phyloP scores from a whole-genome alignment of 2,329 filamentous ascomycete species.

The Exophiala sp. region DNA sequence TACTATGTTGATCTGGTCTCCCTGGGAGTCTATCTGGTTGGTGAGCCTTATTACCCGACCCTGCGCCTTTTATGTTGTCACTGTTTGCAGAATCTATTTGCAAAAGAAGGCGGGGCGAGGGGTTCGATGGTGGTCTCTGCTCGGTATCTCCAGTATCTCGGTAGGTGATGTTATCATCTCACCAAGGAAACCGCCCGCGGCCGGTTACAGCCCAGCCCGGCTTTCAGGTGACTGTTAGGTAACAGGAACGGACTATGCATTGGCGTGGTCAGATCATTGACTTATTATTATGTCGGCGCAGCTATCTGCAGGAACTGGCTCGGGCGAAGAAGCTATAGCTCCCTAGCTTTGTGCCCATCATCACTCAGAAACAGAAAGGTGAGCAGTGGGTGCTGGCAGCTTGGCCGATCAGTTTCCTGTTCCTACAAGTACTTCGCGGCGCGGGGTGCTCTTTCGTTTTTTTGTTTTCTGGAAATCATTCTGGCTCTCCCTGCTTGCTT shows the following conservation, averaged over 20 bases:
- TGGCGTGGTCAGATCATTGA: neutral
- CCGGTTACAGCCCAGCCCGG: neutral
- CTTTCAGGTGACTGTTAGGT: neutral
- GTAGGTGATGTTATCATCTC: neutral
- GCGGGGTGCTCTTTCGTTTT: neutral
- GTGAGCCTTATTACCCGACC: neutral
- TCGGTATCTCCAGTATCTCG: neutral
- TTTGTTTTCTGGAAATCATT: neutral
- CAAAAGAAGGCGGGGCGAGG: conserved; percentile 3
- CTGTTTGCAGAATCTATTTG: conserved; percentile 11
- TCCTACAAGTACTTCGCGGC: conserved; percentile 3
- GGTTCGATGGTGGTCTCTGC: neutral
- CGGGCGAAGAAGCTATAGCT: neutral
- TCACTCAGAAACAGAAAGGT: conserved; percentile 9
- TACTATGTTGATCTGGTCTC: neutral
- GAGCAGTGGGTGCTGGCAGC: conserved; percentile 1
- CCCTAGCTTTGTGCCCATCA: neutral
- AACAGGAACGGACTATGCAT: neutral
- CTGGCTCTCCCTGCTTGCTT: neutral
- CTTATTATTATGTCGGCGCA: neutral
- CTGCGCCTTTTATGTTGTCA: conserved; percentile 3
- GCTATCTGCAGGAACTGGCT: neutral
- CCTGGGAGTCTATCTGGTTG: neutral
- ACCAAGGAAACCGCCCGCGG: neutral
- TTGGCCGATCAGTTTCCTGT: conserved; percentile 9